Evolutionary conservation across 1,284 basidiomycete species (phyloP), one percentile per base, ranked within the genome.

Genomic region (Bjerkandera adusta): DNA sequence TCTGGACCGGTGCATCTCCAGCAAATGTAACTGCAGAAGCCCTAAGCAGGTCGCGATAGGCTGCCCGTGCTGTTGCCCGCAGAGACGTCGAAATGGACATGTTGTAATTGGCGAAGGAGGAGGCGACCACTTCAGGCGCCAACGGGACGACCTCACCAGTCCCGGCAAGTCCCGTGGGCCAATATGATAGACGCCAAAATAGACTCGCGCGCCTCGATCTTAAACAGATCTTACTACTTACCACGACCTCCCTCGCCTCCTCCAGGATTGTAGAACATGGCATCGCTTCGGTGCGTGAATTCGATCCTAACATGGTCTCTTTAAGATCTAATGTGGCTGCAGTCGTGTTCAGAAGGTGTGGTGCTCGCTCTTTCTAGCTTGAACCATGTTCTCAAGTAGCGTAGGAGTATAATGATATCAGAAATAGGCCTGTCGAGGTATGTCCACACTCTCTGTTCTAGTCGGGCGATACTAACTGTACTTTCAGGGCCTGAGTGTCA

Each of bases 341-440:
- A 87, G 85, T 51, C 84, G 85, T 39, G 82, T 88, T 26, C 81
- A 85, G 59, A 85, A 82, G 71, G 85, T 85, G 58, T 36, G 32
- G 43, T 49, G 42, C 43, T 24, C 37, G 21, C 15, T 32, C 43
- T 44, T 35, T 33, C 10, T 45, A 29, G 32, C 27, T 40, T 29
- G 50, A 41, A 33, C 11, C 24, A 36, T 35, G 42, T 25, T 34
- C n/a, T 25, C 29, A 26, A 21, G 24, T 11, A 4, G 11, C 12
- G 24, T 5, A 89, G 85, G 85, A 89, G 71, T 60, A 86, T 43
- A 65, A 55, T 46, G 79, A 83, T 56, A 70, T 89, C 53, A 67
- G 66, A 38, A 72, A 67, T 48, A 79, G 76, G 42, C 85, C 86
- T 1, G 66, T 89, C 49, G 72, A 79, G 50, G 86, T 87, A 61